Evolutionary conservation across 2,329 filamentous ascomycete species (phyloP).

Genomic region (Thermoascus crustaceus): DNA sequence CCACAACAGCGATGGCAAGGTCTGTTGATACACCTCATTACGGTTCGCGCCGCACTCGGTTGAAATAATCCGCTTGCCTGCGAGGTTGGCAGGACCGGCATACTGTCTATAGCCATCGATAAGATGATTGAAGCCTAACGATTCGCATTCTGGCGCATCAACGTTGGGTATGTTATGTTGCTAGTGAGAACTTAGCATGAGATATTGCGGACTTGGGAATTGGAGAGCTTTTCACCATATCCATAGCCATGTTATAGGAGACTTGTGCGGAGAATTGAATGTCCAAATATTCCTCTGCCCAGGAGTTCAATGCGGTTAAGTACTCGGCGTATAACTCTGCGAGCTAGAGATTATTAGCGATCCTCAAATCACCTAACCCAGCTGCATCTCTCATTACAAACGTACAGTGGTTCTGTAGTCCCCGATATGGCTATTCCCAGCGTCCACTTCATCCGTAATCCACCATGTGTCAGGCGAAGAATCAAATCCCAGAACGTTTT

Average conservation of each 20-base stretch:
- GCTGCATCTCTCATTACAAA: neutral
- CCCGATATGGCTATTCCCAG: constrained; percentile 15
- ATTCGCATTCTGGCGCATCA: constrained; percentile 37
- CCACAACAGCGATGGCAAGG: constrained; percentile 22
- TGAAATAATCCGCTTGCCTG: constrained; percentile 32
- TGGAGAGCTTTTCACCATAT: constrained; percentile 22
- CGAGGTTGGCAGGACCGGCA: constrained; percentile 31
- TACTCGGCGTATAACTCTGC: constrained; percentile 24
- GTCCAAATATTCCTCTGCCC: constrained; percentile 23
- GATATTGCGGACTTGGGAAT: neutral
- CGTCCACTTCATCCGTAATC: constrained; percentile 11
- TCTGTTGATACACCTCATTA: constrained; percentile 14
- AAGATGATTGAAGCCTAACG: constrained; percentile 26
- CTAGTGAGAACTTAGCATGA: neutral
- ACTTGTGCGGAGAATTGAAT: constrained; percentile 33
- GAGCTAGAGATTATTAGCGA: too few species aligned
- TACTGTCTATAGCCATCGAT: constrained; percentile 38
- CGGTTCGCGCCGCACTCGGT: constrained; percentile 29
- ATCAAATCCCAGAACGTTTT: constrained; percentile 12
- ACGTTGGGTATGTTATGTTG: constrained; percentile 28
- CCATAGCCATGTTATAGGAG: constrained; percentile 36
- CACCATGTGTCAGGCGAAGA: too few species aligned
- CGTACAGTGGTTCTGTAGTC: constrained; percentile 14
- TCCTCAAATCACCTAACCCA: neutral
- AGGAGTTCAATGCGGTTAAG: constrained; percentile 20